These are phyloP conservation scores for Cercospora citrullina DNA, from an alignment of 2,329 filamentous ascomycete genomes.

Conservation along the genomic window DNA sequence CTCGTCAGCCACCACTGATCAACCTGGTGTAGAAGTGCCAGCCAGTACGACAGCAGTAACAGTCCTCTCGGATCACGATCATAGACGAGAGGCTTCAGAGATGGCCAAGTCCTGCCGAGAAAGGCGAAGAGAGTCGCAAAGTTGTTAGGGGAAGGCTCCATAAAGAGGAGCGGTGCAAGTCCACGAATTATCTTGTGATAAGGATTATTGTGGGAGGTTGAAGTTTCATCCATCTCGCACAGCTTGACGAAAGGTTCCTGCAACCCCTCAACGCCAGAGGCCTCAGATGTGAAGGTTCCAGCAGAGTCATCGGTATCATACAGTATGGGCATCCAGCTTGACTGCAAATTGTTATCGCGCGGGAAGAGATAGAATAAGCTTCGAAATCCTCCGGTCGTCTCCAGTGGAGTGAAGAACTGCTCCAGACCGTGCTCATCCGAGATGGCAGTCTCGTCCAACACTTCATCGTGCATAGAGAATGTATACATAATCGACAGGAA, in stretches of 20 bases:
- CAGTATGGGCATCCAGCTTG: neutral
- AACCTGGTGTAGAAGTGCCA: constrained; percentile 22
- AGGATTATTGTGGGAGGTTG: constrained; percentile 19
- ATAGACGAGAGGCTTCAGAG: constrained; percentile 20
- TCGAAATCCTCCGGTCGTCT: neutral
- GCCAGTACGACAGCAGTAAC: constrained; percentile 28
- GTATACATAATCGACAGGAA: constrained; percentile 26
- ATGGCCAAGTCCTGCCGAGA: constrained; percentile 22
- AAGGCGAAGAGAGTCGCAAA: constrained; percentile 26
- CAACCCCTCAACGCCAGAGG: constrained; percentile 12
- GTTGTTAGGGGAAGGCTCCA: constrained; percentile 2
- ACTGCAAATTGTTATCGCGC: neutral
- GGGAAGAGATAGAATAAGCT: neutral
- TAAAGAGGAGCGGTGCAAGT: constrained; percentile 23
- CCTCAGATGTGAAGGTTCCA: constrained; percentile 3
- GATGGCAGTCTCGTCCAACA: neutral
- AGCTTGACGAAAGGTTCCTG: constrained; percentile 24
- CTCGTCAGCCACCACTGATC: constrained; percentile 29
- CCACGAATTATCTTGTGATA: constrained; percentile 26
- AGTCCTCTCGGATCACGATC: constrained; percentile 21
- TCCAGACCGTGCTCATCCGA: neutral
- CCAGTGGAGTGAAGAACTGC: neutral
- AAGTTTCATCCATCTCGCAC: constrained; percentile 22
- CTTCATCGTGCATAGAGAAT: constrained; percentile 23
- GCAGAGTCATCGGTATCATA: neutral